Conservation (phyloP, 768 basidiomycete species). For the Gloeopeniophorella convolvens region DNA sequence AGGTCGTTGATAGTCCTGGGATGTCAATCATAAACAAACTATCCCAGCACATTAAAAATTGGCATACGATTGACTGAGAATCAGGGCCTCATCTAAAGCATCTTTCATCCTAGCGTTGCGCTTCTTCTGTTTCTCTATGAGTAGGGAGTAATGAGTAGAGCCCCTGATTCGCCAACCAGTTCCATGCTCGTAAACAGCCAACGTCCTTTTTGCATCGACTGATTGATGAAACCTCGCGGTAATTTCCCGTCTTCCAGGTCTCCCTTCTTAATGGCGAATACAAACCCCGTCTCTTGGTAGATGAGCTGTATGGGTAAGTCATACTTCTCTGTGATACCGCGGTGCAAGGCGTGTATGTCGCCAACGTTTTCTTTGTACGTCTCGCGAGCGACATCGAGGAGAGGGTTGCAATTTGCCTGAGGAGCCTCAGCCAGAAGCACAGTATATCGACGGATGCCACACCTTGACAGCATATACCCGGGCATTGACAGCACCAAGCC, state of each 20-base stretch:
- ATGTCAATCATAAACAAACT: background rate
- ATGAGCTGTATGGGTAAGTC: slow-evolving; percentile 57
- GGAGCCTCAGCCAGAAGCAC: background rate
- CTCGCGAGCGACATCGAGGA: slow-evolving; percentile 92
- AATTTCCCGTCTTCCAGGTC: slow-evolving; percentile 57
- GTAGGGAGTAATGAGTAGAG: background rate
- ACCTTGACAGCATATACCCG: slow-evolving; percentile 87
- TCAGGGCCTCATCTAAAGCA: slow-evolving; percentile 81
- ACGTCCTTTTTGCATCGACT: slow-evolving; percentile 57
- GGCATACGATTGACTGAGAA: slow-evolving; percentile 72
- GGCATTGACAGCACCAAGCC: slow-evolving; percentile 67
- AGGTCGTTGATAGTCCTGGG: slow-evolving; percentile 74
- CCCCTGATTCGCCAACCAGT: slow-evolving; percentile 44
- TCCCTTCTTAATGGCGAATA: slow-evolving; percentile 62
- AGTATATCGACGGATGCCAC: background rate
- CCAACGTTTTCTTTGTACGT: slow-evolving; percentile 91
- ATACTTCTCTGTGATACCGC: slow-evolving; percentile 52
- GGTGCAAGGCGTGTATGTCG: slow-evolving; percentile 72
- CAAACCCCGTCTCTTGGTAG: slow-evolving; percentile 70
- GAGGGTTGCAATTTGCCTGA: slow-evolving; percentile 68
- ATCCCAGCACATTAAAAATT: background rate
- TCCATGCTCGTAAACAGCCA: slow-evolving; percentile 77
- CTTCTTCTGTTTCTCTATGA: slow-evolving; percentile 54
- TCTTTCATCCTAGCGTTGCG: slow-evolving; percentile 87
- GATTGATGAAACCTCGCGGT: slow-evolving; percentile 68